Conservation (phyloP, 2,329 filamentous ascomycete genomes). For the Fragosphaeria purpurea region DNA sequence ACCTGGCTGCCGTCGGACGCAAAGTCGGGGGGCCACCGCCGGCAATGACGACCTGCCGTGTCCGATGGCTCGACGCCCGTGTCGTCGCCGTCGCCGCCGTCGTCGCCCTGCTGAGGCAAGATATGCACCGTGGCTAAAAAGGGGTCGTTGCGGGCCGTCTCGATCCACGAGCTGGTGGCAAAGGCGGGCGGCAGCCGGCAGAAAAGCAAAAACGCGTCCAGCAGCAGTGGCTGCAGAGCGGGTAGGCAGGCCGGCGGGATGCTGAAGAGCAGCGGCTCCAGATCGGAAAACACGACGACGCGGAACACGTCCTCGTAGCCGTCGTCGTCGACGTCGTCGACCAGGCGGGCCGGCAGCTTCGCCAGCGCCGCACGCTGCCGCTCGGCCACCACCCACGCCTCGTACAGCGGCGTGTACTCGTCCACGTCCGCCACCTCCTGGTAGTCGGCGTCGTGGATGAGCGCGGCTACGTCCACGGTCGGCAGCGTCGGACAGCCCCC, state of each 20-base stretch:
- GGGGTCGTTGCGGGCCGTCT: slow-evolving; percentile 37
- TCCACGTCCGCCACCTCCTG: slow-evolving; percentile 2
- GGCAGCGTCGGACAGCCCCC: background rate
- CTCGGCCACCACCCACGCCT: slow-evolving; percentile 47
- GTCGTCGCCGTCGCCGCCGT: slow-evolving; percentile 14
- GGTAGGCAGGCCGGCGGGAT: slow-evolving; percentile 31
- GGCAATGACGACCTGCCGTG: no score
- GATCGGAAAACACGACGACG: slow-evolving; percentile 69
- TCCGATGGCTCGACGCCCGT: no score
- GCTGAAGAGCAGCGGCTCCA: slow-evolving; percentile 51
- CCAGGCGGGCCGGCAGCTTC: slow-evolving; percentile 57
- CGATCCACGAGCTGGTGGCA: slow-evolving; percentile 15
- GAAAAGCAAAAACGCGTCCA: slow-evolving; percentile 64
- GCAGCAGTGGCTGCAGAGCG: slow-evolving; percentile 33
- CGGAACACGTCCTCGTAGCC: slow-evolving; percentile 75
- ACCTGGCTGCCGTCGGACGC: slow-evolving; percentile 15
- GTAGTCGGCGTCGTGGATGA: slow-evolving; percentile 13
- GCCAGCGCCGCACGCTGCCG: slow-evolving; percentile 34
- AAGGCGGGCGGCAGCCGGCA: slow-evolving; percentile 49
- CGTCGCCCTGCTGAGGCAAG: slow-evolving; percentile 18
- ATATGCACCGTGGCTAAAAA: slow-evolving; percentile 28
- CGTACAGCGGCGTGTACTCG: slow-evolving; percentile 25
- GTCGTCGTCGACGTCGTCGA: slow-evolving; percentile 65
- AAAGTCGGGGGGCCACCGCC: slow-evolving; percentile 2
- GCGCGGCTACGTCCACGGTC: background rate